Percentiles rank a stretch among this genome's conserved stretches.
These are phyloP conservation scores for Macadamia tetraphylla DNA, from an alignment of 164 flowering plant genomes.

Conservation along the genomic window DNA sequence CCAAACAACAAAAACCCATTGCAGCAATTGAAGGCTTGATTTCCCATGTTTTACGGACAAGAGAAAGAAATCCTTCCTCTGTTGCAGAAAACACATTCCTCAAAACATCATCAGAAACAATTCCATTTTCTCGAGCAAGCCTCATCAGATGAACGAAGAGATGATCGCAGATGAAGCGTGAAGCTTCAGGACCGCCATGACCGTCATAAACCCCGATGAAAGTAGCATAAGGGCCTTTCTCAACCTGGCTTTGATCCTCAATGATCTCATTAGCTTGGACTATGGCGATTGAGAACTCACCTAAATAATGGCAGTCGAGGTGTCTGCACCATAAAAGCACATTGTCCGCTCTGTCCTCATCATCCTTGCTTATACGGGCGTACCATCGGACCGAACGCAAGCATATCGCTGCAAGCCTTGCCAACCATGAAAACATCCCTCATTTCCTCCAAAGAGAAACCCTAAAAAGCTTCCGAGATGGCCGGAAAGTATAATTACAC, in stretches of 20 bases:
- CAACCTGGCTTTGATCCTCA: constrained; percentile 70
- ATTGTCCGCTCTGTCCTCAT: constrained; percentile 27
- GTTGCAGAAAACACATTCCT: constrained; percentile 60
- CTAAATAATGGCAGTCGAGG: constrained; percentile 50
- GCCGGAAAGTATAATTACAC: background rate
- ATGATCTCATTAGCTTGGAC: constrained; percentile 64
- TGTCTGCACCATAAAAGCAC: constrained; percentile 55
- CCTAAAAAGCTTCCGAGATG: constrained; percentile 2
- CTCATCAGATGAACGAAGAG: constrained; percentile 48
- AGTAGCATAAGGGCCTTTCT: constrained; percentile 36
- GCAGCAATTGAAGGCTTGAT: constrained; percentile 55
- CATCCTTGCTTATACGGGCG: constrained; percentile 68
- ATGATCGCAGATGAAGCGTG: constrained; percentile 53
- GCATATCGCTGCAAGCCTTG: constrained; percentile 39
- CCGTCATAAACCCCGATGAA: constrained; percentile 85
- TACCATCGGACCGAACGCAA: constrained; percentile 39
- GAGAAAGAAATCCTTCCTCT: constrained; percentile 63
- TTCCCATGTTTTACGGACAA: constrained; percentile 37
- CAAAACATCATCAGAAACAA: constrained; percentile 50
- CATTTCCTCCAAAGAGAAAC: constrained; percentile 42
- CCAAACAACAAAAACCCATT: constrained; percentile 74
- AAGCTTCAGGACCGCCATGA: constrained; percentile 74
- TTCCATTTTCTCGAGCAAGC: constrained; percentile 46
- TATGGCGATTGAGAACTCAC: constrained; percentile 70
- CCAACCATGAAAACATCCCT: constrained; percentile 76